Conservation (phyloP, 495 filamentous ascomycete species). For the Penicillium steckii region DNA sequence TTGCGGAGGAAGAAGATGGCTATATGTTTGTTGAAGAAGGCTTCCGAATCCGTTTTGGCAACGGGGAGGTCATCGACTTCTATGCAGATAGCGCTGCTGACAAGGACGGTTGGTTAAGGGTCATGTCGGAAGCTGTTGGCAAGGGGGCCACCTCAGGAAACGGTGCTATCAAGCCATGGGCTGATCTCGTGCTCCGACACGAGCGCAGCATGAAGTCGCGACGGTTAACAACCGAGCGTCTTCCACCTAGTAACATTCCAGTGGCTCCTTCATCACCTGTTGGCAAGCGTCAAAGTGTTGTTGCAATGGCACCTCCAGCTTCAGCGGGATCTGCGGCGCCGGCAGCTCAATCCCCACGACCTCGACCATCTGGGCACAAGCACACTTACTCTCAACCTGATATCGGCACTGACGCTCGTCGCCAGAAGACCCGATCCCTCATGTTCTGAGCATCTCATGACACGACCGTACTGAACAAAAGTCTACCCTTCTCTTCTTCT, state of each 20-base stretch:
- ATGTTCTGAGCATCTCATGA: slow-evolving; percentile 31
- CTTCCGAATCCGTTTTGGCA: slow-evolving; percentile 96
- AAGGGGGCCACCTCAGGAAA: slow-evolving; percentile 50
- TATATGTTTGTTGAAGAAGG: slow-evolving; percentile 99
- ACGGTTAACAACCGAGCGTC: slow-evolving; percentile 31
- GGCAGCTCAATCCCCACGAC: slow-evolving; percentile 27
- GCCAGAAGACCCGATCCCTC: slow-evolving; percentile 46
- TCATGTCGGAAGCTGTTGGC: slow-evolving; percentile 81
- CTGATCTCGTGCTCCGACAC: slow-evolving; percentile 71
- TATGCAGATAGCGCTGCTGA: slow-evolving; percentile 84
- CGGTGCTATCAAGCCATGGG: slow-evolving; percentile 63
- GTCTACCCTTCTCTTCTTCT: slow-evolving; percentile 23
- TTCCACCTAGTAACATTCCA: slow-evolving; percentile 16
- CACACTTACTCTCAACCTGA: slow-evolving; percentile 48
- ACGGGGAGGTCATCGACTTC: slow-evolving; percentile 97
- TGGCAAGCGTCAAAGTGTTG: slow-evolving; percentile 24
- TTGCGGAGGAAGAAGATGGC: slow-evolving; percentile 97
- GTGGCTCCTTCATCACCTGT: slow-evolving; percentile 20
- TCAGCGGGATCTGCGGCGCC: slow-evolving; percentile 29
- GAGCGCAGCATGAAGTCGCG: slow-evolving; percentile 38
- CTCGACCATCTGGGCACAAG: slow-evolving; percentile 30
- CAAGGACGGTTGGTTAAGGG: slow-evolving; percentile 94
- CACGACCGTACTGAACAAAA: slow-evolving; percentile 10
- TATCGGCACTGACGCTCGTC: slow-evolving; percentile 36
- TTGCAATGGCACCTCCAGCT: slow-evolving; percentile 24